Evolutionary conservation across 2,329 filamentous ascomycete genomes (phyloP).

Genomic region (Monosporascus ibericus): DNA sequence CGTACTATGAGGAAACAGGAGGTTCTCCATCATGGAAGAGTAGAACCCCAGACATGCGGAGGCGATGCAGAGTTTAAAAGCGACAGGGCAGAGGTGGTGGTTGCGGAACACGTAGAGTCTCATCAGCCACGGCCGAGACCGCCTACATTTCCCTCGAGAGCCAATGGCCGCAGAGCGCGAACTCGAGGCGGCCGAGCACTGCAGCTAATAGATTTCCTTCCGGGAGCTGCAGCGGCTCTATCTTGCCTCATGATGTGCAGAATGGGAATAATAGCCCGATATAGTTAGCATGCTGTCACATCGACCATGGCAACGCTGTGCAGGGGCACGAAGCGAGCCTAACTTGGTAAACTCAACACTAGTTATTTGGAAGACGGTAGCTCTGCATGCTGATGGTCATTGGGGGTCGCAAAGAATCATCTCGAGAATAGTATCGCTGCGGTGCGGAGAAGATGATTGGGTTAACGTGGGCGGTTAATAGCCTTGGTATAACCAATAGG

Average conservation of each 20-base stretch:
- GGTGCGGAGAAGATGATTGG: background rate
- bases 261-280: conserved; percentile 14
- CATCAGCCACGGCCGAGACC: conserved; percentile 29
- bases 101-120: conserved; percentile 21
- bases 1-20: conserved; percentile 28
- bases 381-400: conserved; percentile 15
- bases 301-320: conserved; percentile 10
- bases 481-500: background rate
- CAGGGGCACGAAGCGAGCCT: background rate
- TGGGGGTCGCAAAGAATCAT: background rate
- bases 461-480: background rate
- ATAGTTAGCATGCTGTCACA: conserved; percentile 11
- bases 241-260: conserved; percentile 24
- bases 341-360: background rate
- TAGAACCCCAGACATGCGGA: conserved; percentile 30
- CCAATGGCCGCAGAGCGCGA: conserved; percentile 21
- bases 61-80: conserved; percentile 37
- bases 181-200: conserved; percentile 4
- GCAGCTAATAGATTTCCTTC: conserved; percentile 1
- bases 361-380: conserved; percentile 12
- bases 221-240: conserved; percentile 15
- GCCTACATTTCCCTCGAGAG: conserved; percentile 17
- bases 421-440: conserved; percentile 12
- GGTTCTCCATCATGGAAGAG: conserved; percentile 29
- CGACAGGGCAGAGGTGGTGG: conserved; percentile 31